Percentiles rank a stretch among this genome's conserved stretches.
Evolutionary conservation across 768 basidiomycete genomes (phyloP).

Genomic region (Serendipita sp.): DNA sequence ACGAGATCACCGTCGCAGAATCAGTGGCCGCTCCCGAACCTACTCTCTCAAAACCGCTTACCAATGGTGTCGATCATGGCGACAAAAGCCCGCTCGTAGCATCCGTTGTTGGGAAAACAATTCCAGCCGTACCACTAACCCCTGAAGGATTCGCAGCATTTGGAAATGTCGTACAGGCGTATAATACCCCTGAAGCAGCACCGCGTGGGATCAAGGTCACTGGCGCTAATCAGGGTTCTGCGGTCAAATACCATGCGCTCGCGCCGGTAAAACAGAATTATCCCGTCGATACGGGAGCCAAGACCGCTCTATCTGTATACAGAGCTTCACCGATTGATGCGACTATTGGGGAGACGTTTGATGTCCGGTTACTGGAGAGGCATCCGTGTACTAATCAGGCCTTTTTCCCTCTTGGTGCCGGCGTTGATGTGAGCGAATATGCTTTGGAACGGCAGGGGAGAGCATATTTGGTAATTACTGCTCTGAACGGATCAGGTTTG

Average conservation of each 20-base stretch:
- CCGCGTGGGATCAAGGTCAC: constrained; percentile 57
- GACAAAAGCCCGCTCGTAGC: neutral
- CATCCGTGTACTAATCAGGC: constrained; percentile 83
- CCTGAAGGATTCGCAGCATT: constrained; percentile 75
- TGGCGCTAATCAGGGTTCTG: constrained; percentile 76
- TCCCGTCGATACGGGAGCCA: constrained; percentile 36
- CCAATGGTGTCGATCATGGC: neutral
- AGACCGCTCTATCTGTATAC: constrained; percentile 66
- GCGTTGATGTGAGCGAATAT: constrained; percentile 23
- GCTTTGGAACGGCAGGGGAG: constrained; percentile 32
- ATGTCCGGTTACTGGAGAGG: constrained; percentile 64
- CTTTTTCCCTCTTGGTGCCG: constrained; percentile 80
- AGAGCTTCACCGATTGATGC: constrained; percentile 48
- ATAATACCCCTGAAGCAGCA: constrained; percentile 44
- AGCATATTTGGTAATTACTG: constrained; percentile 73
- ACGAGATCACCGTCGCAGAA: neutral
- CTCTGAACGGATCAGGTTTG: constrained; percentile 43
- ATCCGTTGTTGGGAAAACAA: constrained; percentile 7
- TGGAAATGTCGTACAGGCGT: constrained; percentile 85
- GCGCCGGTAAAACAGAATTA: constrained; percentile 55
- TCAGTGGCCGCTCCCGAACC: neutral
- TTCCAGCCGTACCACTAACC: constrained; percentile 58
- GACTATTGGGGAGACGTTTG: constrained; percentile 31
- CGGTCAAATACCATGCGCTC: constrained; percentile 84
- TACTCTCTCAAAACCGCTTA: neutral